Evolutionary conservation across 139 green algal genomes (phyloP), one percentile per base, ranked within the genome.

Genomic region (Trebouxia sp.): DNA sequence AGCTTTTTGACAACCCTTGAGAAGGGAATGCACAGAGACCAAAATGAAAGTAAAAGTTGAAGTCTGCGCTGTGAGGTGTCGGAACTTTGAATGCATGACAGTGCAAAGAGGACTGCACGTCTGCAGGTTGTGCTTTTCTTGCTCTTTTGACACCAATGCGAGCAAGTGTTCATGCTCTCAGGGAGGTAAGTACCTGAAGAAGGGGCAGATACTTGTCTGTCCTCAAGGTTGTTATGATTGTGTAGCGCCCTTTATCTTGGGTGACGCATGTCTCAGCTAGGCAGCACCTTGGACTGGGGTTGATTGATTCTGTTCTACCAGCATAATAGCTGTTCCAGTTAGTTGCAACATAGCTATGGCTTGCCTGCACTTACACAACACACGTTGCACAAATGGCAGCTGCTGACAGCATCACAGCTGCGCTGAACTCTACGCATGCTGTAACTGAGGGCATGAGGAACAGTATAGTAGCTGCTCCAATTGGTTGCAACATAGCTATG

Each of bases 151-250:
- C n/a, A n/a, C n/a, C n/a, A n/a, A n/a, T n/a, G n/a, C n/a, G n/a
- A n/a, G n/a, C n/a, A n/a, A n/a, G n/a, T n/a, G n/a, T n/a, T n/a
- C n/a, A n/a, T n/a, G 47, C 3, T 53, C 15, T 17, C 15, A 53
- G 47, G 47, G 14, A 37, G 24, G 22, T 28, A 24, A 65, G 65
- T 32, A 77, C 69, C 69, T 77, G 41, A 38, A 77, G 26, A 26
- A 77, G 43, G 26, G 69, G 69, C 39, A 77, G 41, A 26, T 77
- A 77, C 41, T 51, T 56, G 69, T 77, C 69, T 56, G 69, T 77
- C 69, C 69, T 38, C 20, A 77, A 41, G 26, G 43, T 51, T 51
- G 69, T 77, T 6, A 77, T 24, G 0, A 77, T 39, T 7, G 69
- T 77, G 24, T 77, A 38, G 20, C 69, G 69, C 12, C 69, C 69